Conservation (phyloP, 2,329 filamentous ascomycete genomes). For the Colletotrichum sp. region DNA sequence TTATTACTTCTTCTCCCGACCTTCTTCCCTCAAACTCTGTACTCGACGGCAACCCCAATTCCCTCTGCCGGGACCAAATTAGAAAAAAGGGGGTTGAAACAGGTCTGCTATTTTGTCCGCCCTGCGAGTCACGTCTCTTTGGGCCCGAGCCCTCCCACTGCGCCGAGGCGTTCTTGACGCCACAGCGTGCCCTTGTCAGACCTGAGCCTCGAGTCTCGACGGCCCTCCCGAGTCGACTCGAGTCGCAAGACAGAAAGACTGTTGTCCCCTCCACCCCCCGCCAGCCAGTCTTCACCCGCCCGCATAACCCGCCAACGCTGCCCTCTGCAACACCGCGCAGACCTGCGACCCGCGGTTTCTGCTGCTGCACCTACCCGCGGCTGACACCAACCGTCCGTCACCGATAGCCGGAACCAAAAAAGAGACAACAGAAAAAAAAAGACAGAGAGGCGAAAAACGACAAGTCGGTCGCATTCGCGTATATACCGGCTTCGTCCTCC, state of each 20-base stretch:
- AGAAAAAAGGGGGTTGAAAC: slow-evolving; percentile 20
- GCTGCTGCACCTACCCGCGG: neutral
- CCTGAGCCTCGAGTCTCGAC: slow-evolving; percentile 8
- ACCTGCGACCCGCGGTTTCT: neutral
- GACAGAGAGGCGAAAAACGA: neutral
- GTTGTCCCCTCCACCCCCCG: neutral
- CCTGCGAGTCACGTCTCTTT: slow-evolving; percentile 19
- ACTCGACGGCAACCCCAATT: neutral
- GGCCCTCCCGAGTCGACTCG: slow-evolving; percentile 11
- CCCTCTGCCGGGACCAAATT: neutral
- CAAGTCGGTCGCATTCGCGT: slow-evolving; percentile 6
- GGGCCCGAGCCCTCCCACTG: slow-evolving; percentile 20
- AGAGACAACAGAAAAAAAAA: neutral
- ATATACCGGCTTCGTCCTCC: slow-evolving; percentile 8
- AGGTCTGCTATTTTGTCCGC: slow-evolving; percentile 26
- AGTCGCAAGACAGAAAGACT: slow-evolving; percentile 2
- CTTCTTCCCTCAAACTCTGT: slow-evolving; percentile 3
- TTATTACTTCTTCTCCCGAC: neutral
- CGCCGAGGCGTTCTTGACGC: slow-evolving; percentile 26
- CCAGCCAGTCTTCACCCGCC: neutral
- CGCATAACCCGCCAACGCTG: slow-evolving; percentile 11
- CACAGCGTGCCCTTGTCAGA: slow-evolving; percentile 20
- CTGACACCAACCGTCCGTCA: slow-evolving; percentile 12
- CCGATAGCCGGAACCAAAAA: slow-evolving; percentile 2
- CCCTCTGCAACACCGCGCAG: neutral